These are phyloP conservation scores for Suhomyces choctaworum DNA, from an alignment of 1,139 yeast genomes.

Conservation along the genomic window DNA sequence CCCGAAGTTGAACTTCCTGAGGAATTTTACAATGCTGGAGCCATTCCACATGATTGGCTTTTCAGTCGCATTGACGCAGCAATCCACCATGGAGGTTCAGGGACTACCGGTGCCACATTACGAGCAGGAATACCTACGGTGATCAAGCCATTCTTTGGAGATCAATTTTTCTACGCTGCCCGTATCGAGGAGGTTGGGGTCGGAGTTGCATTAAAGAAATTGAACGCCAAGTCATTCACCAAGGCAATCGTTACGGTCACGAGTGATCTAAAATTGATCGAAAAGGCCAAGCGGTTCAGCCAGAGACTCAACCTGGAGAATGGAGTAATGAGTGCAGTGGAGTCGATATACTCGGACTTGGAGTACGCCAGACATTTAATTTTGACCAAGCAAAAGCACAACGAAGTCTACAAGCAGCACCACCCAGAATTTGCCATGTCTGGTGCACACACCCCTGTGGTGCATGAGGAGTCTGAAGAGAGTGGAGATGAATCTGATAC, in stretches of 20 bases:
- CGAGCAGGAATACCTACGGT: constrained; percentile 87
- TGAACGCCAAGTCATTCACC: constrained; percentile 62
- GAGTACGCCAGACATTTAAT: constrained; percentile 68
- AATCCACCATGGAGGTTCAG: constrained; percentile 97
- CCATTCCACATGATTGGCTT: constrained; percentile 92
- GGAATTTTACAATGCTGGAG: constrained; percentile 66
- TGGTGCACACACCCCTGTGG: constrained; percentile 32
- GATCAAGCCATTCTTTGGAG: constrained; percentile 94
- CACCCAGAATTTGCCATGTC: constrained; percentile 24
- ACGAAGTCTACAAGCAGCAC: constrained; percentile 23
- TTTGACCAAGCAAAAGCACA: constrained; percentile 29
- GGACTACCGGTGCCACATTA: constrained; percentile 91
- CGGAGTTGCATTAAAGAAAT: constrained; percentile 71
- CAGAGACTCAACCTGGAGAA: constrained; percentile 63
- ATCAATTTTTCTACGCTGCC: constrained; percentile 87
- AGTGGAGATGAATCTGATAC: constrained; percentile 15
- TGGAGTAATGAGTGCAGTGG: constrained; percentile 80
- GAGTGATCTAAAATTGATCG: constrained; percentile 62
- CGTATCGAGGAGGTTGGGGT: constrained; percentile 88
- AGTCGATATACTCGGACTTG: constrained; percentile 71
- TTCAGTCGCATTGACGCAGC: constrained; percentile 89
- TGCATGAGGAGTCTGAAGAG: constrained; percentile 22
- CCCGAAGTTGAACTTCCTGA: constrained; percentile 64
- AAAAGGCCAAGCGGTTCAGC: constrained; percentile 65
- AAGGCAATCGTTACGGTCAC: constrained; percentile 71